Base-by-base conservation (phyloP, 2,329 filamentous ascomycete genomes). In the Apiospora malaysiana region DNA sequence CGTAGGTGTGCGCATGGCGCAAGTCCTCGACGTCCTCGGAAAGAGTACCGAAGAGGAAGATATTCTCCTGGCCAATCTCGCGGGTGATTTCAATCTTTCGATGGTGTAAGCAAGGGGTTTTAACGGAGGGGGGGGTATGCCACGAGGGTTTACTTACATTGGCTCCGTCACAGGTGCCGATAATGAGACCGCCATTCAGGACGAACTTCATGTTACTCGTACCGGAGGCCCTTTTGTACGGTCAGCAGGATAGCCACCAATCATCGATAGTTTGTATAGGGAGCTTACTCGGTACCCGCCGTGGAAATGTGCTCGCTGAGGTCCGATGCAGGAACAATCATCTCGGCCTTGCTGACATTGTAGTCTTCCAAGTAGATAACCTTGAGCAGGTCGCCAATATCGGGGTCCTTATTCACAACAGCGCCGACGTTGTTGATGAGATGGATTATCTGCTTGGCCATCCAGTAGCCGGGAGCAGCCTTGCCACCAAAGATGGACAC, bases 201-300 rank as follows among this genome's bases (percentile, higher is more conserved):
- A 98, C 96, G 82, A 99, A 99, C 83, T 99, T 99, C 96, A 99
- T 99, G 89, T 99, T 99, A 79, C 94, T 97, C 16, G 94, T 97
- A 73, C 95, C 95, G 74, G 89, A 91, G 25, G 90, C 90, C 80
- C 86, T 88, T 67, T 70, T 25, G 40, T 2, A 42, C 21, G 8
- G 56, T 76, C 69, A 72, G 72, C 75, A 70, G 40, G 76, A 72
- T 40, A 42, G 68, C 14, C 7, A 51, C 46, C 12, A 42, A 69
- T 10, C 3, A 51, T 49, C 14, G 23, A 56, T 23, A 27, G 23
- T 6, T 43, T 27, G 49, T 70, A 18, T 69, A 73, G n/a, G 71
- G 71, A 59, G 84, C 87, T 81, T 80, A 89, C 87, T 99, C 96
- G 0, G 96, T 99, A 68, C 96, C 96, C 47, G 96, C 96, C 32